A percentile compares a stretch with the other conserved stretches of the same genome.
phyloP scores from a whole-genome alignment of 2,329 filamentous ascomycete genomes.

The Paraphoma chrysanthemicola region DNA sequence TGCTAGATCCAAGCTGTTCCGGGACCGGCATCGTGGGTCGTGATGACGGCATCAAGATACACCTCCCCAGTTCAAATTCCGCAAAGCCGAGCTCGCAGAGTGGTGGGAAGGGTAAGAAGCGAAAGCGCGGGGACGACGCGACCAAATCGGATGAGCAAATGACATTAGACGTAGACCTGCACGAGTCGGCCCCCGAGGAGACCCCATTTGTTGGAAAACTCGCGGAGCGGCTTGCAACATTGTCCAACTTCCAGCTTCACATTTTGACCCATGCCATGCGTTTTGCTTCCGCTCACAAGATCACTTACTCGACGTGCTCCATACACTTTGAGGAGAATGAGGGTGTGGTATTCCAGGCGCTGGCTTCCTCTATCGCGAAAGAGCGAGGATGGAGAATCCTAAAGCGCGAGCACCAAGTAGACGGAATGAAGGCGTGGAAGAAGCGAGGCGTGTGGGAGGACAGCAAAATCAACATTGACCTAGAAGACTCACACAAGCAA shows the following conservation, averaged over 20 bases:
- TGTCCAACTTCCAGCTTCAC: conserved; percentile 82
- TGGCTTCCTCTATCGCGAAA: conserved; percentile 71
- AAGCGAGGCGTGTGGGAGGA: conserved; percentile 60
- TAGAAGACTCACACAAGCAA: conserved; percentile 34
- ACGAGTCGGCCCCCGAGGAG: conserved; percentile 48
- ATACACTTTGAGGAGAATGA: conserved; percentile 90
- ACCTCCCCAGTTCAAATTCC: conserved; percentile 53
- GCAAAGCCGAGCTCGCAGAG: conserved; percentile 28
- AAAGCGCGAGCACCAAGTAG: conserved; percentile 73
- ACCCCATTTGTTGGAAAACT: conserved; percentile 41
- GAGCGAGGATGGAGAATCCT: conserved; percentile 80
- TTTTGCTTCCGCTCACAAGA: conserved; percentile 71
- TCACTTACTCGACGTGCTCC: conserved; percentile 95
- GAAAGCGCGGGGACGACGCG: conserved; percentile 32
- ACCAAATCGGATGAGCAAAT: conserved; percentile 7
- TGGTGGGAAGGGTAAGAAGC: conserved; percentile 37
- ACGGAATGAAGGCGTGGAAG: conserved; percentile 79
- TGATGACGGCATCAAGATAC: conserved; percentile 74
- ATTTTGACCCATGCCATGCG: conserved; percentile 83
- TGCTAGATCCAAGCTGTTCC: conserved; percentile 94
- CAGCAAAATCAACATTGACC: conserved; percentile 47
- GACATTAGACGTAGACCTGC: conserved; percentile 30
- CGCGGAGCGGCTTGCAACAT: conserved; percentile 68
- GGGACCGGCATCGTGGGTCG: conserved; percentile 93
- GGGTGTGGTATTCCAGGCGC: conserved; percentile 74